Percentiles rank a stretch among this genome's conserved stretches.
Conservation (phyloP, 1,139 yeast genomes). For the Citeromyces hawaiiensis region DNA sequence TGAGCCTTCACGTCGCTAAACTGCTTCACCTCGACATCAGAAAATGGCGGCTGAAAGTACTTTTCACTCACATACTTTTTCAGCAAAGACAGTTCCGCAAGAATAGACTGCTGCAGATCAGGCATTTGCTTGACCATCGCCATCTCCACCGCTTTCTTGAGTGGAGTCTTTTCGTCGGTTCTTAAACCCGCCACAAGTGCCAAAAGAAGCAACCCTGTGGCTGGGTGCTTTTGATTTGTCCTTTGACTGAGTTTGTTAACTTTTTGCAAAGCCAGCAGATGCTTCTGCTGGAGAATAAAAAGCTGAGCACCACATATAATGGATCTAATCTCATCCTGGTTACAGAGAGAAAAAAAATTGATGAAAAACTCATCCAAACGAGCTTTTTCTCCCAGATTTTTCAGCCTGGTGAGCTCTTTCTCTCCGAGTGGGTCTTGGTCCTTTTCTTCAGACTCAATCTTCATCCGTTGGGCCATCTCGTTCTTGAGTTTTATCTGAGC, state of each 20-base stretch:
- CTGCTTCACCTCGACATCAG: neutral
- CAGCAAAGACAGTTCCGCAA: neutral
- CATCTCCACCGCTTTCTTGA: neutral
- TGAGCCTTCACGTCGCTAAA: neutral
- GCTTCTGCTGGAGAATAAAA: neutral
- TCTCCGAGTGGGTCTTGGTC: neutral
- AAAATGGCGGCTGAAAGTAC: neutral
- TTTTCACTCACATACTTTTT: neutral
- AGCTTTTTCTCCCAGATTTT: neutral
- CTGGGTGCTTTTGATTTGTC: neutral
- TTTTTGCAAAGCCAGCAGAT: neutral
- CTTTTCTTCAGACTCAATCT: constrained; percentile 2
- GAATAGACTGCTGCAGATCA: neutral
- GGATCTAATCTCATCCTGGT: neutral
- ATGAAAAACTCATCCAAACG: neutral
- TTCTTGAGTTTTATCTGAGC: neutral
- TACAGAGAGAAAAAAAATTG: neutral
- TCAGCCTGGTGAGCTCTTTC: neutral
- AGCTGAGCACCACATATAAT: neutral
- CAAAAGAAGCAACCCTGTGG: neutral
- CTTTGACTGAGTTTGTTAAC: neutral
- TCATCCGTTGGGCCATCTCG: neutral
- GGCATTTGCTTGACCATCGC: neutral
- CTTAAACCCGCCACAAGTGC: neutral
- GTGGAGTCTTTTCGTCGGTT: neutral